Percentiles rank a stretch among this genome's conserved stretches.
Evolutionary conservation across 2,329 filamentous ascomycete species (phyloP).

Genomic region (Xylaria hypoxylon): DNA sequence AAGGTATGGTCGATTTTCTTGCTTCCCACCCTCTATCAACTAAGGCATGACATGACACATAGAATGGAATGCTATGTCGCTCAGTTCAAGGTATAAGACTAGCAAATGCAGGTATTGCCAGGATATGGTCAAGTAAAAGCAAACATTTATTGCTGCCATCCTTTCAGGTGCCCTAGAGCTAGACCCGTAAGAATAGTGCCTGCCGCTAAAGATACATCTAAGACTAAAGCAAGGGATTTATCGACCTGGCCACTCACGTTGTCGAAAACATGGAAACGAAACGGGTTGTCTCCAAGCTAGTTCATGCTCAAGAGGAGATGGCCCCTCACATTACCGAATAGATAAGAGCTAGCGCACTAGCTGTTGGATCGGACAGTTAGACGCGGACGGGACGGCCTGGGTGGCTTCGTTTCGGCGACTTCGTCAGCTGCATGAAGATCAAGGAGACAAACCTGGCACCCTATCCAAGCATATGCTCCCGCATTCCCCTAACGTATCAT

Average conservation of each 20-base stretch:
- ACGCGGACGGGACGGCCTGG: slow-evolving; percentile 3
- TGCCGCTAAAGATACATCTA: neutral
- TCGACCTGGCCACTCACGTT: slow-evolving; percentile 3
- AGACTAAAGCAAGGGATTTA: slow-evolving; percentile 16
- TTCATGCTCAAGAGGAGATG: slow-evolving; percentile 6
- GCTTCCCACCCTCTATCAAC: neutral
- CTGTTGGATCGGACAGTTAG: slow-evolving; percentile 13
- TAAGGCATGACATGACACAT: neutral
- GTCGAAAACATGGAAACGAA: neutral
- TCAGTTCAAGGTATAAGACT: neutral
- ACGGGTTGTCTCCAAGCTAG: neutral
- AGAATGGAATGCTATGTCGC: neutral
- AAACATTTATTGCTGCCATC: neutral
- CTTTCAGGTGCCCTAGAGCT: neutral
- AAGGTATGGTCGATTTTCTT: neutral
- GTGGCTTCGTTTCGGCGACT: neutral
- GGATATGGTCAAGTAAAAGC: neutral
- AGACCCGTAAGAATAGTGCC: neutral
- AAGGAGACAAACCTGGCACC: neutral
- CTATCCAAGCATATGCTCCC: slow-evolving; percentile 9
- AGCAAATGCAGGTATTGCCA: neutral
- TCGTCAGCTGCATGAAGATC: slow-evolving; percentile 17
- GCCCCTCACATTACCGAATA: slow-evolving; percentile 3
- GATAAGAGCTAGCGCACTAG: neutral
- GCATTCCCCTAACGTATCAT: slow-evolving; percentile 13